These are phyloP conservation scores for Linnemannia elongata DNA, from an alignment of 192 early-diverging fungal species.

Conservation along the genomic window DNA sequence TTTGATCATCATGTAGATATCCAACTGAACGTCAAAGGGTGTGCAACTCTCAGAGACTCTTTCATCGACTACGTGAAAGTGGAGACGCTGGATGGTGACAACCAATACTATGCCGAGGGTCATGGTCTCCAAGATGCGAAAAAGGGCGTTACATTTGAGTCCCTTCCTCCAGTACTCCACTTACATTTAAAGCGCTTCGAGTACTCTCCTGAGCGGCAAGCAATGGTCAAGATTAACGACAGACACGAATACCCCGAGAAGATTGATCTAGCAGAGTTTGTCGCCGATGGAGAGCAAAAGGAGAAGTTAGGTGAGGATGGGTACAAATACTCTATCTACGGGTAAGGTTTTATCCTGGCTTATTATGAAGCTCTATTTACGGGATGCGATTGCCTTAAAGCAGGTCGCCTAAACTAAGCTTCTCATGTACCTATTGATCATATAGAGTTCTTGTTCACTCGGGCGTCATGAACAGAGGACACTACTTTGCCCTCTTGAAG, in stretches of 20 bases:
- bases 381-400: too few species aligned
- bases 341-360: constrained; percentile 58
- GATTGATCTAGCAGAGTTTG: constrained; percentile 87
- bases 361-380: background rate
- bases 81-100: constrained; percentile 94
- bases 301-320: constrained; percentile 61
- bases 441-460: constrained; percentile 91
- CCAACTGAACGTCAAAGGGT: constrained; percentile 95
- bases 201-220: constrained; percentile 90
- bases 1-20: constrained; percentile 75
- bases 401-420: background rate
- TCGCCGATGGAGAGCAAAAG: constrained; percentile 72
- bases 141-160: constrained; percentile 94
- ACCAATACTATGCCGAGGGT: constrained; percentile 93
- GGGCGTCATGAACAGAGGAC: constrained; percentile 90
- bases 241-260: constrained; percentile 90
- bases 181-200: constrained; percentile 97
- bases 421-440: background rate
- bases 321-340: constrained; percentile 84
- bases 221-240: constrained; percentile 96
- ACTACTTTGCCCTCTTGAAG: constrained; percentile 92
- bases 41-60: constrained; percentile 84
- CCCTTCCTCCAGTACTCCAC: constrained; percentile 93
- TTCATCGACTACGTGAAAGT: constrained; percentile 90
- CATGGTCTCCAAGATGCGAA: constrained; percentile 93